phyloP scores from a whole-genome alignment of 345 rosid species.

The Kandelia obovata region DNA sequence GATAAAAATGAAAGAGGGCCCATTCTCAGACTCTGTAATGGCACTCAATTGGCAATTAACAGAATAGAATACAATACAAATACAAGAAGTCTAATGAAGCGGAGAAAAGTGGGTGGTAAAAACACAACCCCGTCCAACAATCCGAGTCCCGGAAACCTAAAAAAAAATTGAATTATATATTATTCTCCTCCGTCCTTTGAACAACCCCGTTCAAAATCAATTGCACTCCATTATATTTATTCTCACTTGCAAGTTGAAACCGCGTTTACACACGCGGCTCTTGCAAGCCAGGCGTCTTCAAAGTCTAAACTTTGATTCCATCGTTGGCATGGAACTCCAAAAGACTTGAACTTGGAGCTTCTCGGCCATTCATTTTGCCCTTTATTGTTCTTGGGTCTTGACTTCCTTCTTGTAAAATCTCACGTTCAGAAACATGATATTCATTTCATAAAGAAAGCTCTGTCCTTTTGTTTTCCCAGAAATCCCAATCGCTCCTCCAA shows the following conservation, averaged over 20 bases:
- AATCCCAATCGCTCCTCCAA: background rate
- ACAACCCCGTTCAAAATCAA: no score
- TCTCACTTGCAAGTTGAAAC: background rate
- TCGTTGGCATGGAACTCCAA: background rate
- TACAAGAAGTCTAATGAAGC: no score
- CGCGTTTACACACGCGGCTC: background rate
- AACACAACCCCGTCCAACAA: no score
- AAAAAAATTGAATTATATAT: no score
- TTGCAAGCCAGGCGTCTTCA: background rate
- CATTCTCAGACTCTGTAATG: no score
- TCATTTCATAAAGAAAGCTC: background rate
- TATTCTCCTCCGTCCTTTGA: no score
- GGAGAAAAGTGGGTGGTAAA: no score
- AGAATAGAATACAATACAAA: no score
- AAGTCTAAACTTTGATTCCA: background rate
- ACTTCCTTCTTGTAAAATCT: background rate
- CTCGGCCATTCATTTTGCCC: background rate
- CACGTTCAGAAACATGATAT: background rate
- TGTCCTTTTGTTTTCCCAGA: background rate
- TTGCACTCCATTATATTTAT: background rate
- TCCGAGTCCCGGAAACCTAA: no score
- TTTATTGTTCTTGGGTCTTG: background rate
- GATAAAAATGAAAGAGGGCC: no score
- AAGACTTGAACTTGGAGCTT: background rate
- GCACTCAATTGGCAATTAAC: no score